Evolutionary conservation across 192 early-diverging fungal genomes (phyloP).

Genomic region (Rhizophlyctis rosea): DNA sequence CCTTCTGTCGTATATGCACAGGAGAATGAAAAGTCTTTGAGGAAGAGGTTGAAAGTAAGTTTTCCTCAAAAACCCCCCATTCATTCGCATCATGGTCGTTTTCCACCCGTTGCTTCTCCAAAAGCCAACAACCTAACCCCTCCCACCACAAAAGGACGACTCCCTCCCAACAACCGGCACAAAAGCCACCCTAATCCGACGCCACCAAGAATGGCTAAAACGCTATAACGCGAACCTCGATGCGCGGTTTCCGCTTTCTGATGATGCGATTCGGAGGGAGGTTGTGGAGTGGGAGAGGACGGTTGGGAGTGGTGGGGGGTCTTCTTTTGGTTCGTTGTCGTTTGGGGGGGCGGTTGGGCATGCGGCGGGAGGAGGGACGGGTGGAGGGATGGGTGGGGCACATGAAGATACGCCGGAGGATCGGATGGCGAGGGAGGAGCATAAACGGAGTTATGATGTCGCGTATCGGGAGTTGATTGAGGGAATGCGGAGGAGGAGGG

Average conservation of each 20-base stretch:
- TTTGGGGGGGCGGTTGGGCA: neutral
- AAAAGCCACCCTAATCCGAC: constrained; percentile 1
- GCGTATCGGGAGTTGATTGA: constrained; percentile 9
- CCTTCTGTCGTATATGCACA: constrained; percentile 12
- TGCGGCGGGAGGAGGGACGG: constrained; percentile 7
- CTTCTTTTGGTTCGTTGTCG: constrained; percentile 9
- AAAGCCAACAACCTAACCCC: neutral
- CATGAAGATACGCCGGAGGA: neutral
- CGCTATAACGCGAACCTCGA: constrained; percentile 31
- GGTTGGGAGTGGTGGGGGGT: neutral
- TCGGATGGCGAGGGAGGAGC: neutral
- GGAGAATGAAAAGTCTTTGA: constrained; percentile 9
- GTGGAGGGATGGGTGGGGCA: too few species aligned
- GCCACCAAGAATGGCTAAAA: constrained; percentile 26
- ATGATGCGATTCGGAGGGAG: constrained; percentile 6
- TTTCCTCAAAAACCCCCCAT: neutral
- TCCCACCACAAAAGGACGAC: constrained; percentile 3
- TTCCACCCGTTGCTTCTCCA: neutral
- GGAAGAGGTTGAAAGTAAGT: constrained; percentile 15
- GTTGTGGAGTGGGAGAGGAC: constrained; percentile 23
- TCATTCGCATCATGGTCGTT: too few species aligned
- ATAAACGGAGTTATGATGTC: constrained; percentile 1
- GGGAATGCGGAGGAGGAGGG: constrained; percentile 2
- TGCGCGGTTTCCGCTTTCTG: neutral
- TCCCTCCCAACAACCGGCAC: constrained; percentile 16